phyloP scores from a whole-genome alignment of 2,329 filamentous ascomycete genomes.

The Dactylellina leptospora region DNA sequence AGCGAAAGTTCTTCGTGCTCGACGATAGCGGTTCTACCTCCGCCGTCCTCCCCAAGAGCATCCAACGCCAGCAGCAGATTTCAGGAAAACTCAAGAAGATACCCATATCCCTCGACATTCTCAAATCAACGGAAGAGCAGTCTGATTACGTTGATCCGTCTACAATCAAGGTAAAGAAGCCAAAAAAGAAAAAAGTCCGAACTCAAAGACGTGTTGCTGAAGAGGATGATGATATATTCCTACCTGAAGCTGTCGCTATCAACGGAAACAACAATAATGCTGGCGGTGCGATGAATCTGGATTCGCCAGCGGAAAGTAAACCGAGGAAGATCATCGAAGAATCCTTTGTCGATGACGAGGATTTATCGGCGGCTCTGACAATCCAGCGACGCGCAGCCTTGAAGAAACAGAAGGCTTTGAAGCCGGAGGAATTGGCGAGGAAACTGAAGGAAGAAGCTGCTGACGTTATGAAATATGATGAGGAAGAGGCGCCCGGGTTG shows the following conservation, averaged over 20 bases:
- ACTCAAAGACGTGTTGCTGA: slow-evolving; percentile 60
- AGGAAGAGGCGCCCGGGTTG: slow-evolving; percentile 70
- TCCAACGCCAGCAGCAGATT: slow-evolving; percentile 64
- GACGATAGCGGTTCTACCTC: slow-evolving; percentile 77
- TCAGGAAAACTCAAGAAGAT: slow-evolving; percentile 72
- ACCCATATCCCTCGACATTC: slow-evolving; percentile 79
- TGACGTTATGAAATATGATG: slow-evolving; percentile 65
- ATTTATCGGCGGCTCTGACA: slow-evolving; percentile 85
- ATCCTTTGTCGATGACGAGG: slow-evolving; percentile 87
- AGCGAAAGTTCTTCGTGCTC: slow-evolving; percentile 81
- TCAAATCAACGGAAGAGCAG: slow-evolving; percentile 69
- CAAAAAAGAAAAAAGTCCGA: slow-evolving; percentile 75
- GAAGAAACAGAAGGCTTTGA: slow-evolving; percentile 88
- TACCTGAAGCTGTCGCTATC: slow-evolving; percentile 59
- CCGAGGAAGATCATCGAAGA: slow-evolving; percentile 73
- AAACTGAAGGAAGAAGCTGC: slow-evolving; percentile 77
- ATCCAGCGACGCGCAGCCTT: slow-evolving; percentile 82
- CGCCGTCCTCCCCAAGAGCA: slow-evolving; percentile 69
- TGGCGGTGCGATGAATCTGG: slow-evolving; percentile 74
- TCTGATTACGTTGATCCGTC: slow-evolving; percentile 90
- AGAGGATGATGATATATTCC: slow-evolving; percentile 69
- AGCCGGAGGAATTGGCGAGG: slow-evolving; percentile 85
- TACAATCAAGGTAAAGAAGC: slow-evolving; percentile 91
- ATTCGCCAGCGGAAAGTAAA: slow-evolving; percentile 65
- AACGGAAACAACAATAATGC: slow-evolving; percentile 59